Evolutionary conservation across 371 early-diverging fungal genomes (phyloP), one percentile per base, ranked within the genome.

Genomic region (Rhizopus sp.): DNA sequence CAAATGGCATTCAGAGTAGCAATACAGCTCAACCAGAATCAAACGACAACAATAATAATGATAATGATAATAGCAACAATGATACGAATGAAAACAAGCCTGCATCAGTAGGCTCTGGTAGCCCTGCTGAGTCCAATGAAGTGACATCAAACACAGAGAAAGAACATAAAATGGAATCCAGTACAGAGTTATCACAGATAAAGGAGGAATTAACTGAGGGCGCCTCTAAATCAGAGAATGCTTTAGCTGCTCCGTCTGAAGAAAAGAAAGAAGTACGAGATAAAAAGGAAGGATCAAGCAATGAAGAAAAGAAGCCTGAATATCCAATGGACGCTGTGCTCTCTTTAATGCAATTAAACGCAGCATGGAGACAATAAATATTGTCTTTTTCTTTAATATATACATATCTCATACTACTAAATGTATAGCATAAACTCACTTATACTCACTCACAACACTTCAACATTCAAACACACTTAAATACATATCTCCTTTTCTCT

Each of bases 261-360:
- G 53, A 58, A 33, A 37, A 15, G n/a, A 53, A 52, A 39, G 29
- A 33, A 45, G 41, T 10, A 37, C 32, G 32, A 39, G 17, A 54
- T n/a, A 41, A 16, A 7, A 35, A 15, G 15, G 56, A 51, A 3
- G 57, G 57, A 37, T 23, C 23, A 23, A 15, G 16, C 31, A 60
- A 57, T 23, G 65, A 64, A 33, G 66, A 55, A 37, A 70, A 66
- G 58, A 73, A 68, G 48, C 66, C 63, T 6, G 75, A 75, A 50
- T 78, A 74, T 68, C 73, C 78, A 5, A 73, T 75, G 73, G 78
- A 74, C 49, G 75, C 78, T 15, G 75, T 78, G 9, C 60, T 78
- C 37, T 73, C 75, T n/a, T 64, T 74, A 32, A 78, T 78, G 75
- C 75, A 78, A 61, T 62, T 75, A 54, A 78, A 75, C 42, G 75